Percentiles rank a stretch among this genome's conserved stretches.
Conservation (phyloP, 441 rosid species). For the Rhodomyrtus psidioides region DNA sequence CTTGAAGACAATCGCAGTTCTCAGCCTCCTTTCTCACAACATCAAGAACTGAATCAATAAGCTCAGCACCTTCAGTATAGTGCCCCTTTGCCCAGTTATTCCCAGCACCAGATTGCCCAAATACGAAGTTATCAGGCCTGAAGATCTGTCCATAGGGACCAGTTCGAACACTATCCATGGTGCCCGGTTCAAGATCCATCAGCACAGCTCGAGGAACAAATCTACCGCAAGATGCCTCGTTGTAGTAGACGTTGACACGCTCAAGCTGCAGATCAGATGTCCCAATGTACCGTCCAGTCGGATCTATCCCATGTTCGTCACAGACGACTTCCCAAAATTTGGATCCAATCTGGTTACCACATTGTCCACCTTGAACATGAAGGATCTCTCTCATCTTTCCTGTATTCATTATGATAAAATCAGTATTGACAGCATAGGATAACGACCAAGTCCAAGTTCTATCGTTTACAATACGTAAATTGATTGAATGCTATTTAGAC, state of each 20-base stretch:
- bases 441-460: not conserved
- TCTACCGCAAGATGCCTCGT: conserved; percentile 7
- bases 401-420: not conserved
- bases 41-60: conserved; percentile 9
- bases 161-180: conserved; percentile 6
- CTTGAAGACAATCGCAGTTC: conserved; percentile 12
- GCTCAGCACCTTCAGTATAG: conserved; percentile 10
- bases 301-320: conserved; percentile 6
- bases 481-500: not conserved
- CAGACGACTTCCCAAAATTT: conserved; percentile 12
- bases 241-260: conserved; percentile 9
- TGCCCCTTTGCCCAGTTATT: conserved; percentile 14
- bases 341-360: conserved; percentile 10
- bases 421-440: not conserved
- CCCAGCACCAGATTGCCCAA: conserved; percentile 10
- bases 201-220: conserved; percentile 13
- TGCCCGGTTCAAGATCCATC: conserved; percentile 13
- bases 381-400: conserved; percentile 10
- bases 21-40: conserved; percentile 14
- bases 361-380: conserved; percentile 7
- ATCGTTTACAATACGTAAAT: not conserved
- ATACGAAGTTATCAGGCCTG: conserved; percentile 10
- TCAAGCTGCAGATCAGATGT: conserved; percentile 3
- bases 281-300: conserved; percentile 1
- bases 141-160: conserved; percentile 9